Evolutionary conservation across 179 eudicot genomes (phyloP).

Genomic region (Beta lomatogona): DNA sequence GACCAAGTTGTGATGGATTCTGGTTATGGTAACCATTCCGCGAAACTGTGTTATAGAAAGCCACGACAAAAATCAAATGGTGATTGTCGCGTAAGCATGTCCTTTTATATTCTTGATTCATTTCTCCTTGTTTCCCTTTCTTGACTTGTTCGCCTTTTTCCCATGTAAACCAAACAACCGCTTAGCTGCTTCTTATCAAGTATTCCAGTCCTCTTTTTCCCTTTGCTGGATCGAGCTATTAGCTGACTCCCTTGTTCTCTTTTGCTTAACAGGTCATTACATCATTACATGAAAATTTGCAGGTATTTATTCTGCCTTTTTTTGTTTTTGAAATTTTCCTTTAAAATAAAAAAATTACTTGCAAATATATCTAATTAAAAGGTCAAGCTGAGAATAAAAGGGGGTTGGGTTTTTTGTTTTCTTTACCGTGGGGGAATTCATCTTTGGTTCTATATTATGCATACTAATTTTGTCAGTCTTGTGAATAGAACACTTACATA

Average conservation of each 20-base stretch:
- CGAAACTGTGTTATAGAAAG: too few species aligned
- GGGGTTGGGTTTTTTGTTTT: background rate
- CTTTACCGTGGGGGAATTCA: background rate
- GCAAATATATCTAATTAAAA: background rate
- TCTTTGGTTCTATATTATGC: background rate
- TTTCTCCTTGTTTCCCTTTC: too few species aligned
- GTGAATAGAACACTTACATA: background rate
- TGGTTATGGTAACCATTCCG: too few species aligned
- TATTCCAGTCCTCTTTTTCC: background rate
- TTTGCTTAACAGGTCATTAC: conserved; percentile 51
- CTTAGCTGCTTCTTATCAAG: background rate
- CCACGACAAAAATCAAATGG: too few species aligned
- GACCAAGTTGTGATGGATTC: too few species aligned
- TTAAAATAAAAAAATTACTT: too few species aligned
- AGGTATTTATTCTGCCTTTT: conserved; percentile 40
- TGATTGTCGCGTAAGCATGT: too few species aligned
- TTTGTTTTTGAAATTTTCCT: background rate
- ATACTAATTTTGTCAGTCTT: background rate
- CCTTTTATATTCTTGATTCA: too few species aligned
- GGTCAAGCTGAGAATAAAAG: background rate
- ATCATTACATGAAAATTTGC: conserved; percentile 56
- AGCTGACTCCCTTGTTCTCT: conserved; percentile 7
- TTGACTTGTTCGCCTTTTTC: too few species aligned
- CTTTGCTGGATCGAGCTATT: background rate
- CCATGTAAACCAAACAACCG: background rate